These are phyloP conservation scores for Mycoemilia scoparia DNA, from an alignment of 192 early-diverging fungal genomes.

Conservation along the genomic window DNA sequence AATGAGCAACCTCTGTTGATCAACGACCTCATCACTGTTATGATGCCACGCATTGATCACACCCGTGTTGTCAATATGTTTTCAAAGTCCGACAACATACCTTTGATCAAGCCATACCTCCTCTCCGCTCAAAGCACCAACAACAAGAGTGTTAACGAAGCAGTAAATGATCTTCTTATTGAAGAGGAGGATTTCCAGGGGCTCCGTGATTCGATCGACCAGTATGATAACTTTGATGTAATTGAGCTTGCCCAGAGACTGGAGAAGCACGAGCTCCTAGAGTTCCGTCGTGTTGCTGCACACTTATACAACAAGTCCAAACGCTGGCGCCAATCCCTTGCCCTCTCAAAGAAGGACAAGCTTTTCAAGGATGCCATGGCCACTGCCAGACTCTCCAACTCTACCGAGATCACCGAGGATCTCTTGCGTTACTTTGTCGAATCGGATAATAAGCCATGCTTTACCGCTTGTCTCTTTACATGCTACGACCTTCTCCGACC, in stretches of 20 bases:
- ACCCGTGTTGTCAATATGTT: conserved; percentile 94
- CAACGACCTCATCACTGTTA: conserved; percentile 75
- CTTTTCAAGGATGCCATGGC: conserved; percentile 99
- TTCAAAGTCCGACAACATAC: conserved; percentile 94
- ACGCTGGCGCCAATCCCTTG: conserved; percentile 89
- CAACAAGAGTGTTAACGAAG: conserved; percentile 87
- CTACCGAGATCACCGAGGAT: conserved; percentile 81
- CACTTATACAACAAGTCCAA: conserved; percentile 93
- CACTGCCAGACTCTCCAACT: conserved; percentile 81
- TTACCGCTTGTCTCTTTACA: conserved; percentile 77
- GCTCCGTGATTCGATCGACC: conserved; percentile 84
- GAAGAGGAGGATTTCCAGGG: conserved; percentile 96
- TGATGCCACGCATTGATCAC: conserved; percentile 88
- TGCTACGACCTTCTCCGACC: conserved; percentile 92
- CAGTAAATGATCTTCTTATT: conserved; percentile 89
- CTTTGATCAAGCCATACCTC: conserved; percentile 90
- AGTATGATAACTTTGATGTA: conserved; percentile 88
- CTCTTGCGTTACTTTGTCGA: conserved; percentile 91
- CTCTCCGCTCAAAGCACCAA: conserved; percentile 86
- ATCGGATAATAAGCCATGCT: conserved; percentile 78
- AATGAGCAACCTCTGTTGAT: conserved; percentile 87
- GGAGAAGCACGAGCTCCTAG: conserved; percentile 90
- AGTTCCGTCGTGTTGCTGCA: conserved; percentile 94
- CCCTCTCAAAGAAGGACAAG: conserved; percentile 89
- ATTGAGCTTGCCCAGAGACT: conserved; percentile 75